Base-by-base conservation (phyloP, 305 asterid species). In the Coffea humblotiana region DNA sequence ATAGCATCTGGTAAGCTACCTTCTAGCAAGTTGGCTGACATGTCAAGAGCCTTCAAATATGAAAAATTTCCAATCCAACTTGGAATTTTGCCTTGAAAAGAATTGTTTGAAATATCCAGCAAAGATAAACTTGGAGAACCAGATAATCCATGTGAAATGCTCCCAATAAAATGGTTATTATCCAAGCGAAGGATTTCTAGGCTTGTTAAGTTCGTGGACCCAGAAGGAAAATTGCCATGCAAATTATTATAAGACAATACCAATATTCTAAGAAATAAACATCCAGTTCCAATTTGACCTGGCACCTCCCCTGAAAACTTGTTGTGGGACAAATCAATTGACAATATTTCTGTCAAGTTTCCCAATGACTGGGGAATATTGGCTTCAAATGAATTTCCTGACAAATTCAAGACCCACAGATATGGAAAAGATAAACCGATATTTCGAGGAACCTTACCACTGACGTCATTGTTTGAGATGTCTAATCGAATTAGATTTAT, bases 91-190 rank as follows among this genome's bases (percentile, higher is more conserved):
- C 84, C 84, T 25, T 18, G 3, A 23, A 82, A 51, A 4, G 64
- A 10, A 10, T 82, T 77, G 35, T 80, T 47, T 0, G 84, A 4
- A 15, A 84, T 78, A 74, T 80, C 84, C 43, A 84, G 78, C n/a
- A 29, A 47, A 6, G 18, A 0, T 15, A 40, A 25, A 58, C 66
- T 67, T 1, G 66, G 54, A 29, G 32, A 29, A 1, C 32, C 1
- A 56, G 61, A 69, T 52, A 83, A 14, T 21, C 67, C 76, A 72
- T 32, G 14, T 35, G 76, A 63, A 40, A 81, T 37, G n/a, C 15
- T 49, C 13, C 80, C 87, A 6, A 48, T 23, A 37, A 84, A 7
- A 12, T 16, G 25, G 72, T 84, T 80, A 19, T 72, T 65, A 4
- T 77, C 74, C 79, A 83, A 66, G 45, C 45, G 48, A 21, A 83